Conservation (phyloP, 2,329 filamentous ascomycete genomes). For the Colletotrichum sp. region DNA sequence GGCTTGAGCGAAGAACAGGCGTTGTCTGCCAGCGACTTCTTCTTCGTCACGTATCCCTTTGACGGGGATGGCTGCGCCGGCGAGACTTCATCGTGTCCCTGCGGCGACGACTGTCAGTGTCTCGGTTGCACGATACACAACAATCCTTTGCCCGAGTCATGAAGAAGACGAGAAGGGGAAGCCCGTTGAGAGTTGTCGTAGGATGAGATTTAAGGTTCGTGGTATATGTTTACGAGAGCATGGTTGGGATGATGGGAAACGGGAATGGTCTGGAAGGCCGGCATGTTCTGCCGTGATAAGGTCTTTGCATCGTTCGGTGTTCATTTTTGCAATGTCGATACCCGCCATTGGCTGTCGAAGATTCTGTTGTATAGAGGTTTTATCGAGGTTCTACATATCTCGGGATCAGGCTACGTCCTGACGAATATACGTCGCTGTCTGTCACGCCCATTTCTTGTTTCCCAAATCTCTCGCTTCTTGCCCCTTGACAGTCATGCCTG, state of each 20-base stretch:
- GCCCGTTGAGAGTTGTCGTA: not conserved
- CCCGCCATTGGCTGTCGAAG: slow-evolving; percentile 2
- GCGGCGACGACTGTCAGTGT: slow-evolving; percentile 65
- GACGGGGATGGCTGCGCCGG: slow-evolving; percentile 51
- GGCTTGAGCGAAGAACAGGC: slow-evolving; percentile 54
- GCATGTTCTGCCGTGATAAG: not conserved
- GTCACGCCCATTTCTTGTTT: not conserved
- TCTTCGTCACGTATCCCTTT: slow-evolving; percentile 63
- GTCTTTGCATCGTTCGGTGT: not conserved
- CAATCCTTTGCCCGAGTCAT: slow-evolving; percentile 22
- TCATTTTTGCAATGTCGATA: slow-evolving; percentile 8
- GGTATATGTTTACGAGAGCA: not conserved
- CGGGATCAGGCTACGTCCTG: not conserved
- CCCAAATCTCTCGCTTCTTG: not conserved
- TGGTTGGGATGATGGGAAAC: not conserved
- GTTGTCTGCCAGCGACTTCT: slow-evolving; percentile 58
- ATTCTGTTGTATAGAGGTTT: not conserved
- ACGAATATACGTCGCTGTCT: not conserved
- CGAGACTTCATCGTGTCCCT: slow-evolving; percentile 56
- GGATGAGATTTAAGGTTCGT: not conserved
- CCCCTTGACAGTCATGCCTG: not conserved
- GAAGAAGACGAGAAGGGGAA: not conserved
- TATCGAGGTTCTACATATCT: not conserved
- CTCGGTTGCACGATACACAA: slow-evolving; percentile 62
- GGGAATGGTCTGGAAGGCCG: not conserved